Evolutionary conservation across 179 eudicot species (phyloP), one percentile per base, ranked within the genome.

Genomic region (Camellia oleifera): DNA sequence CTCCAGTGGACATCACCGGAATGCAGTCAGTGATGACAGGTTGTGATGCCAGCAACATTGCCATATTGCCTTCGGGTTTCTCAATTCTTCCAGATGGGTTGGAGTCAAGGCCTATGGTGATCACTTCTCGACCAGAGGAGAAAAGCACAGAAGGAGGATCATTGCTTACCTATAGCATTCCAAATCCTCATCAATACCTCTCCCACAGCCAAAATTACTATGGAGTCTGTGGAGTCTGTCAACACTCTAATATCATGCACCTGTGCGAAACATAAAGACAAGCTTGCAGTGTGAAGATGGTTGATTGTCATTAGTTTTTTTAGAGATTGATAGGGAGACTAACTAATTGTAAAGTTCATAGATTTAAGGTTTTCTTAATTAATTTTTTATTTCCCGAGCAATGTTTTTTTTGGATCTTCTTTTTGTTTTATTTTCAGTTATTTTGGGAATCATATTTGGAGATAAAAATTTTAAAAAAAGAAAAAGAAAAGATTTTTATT

Each of bases 11-110:
- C 76, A 87, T 88, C 79, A 67, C 83, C 8, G 83, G 80, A 81
- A 90, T 94, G 92, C 93, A 92, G 80, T 87, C 97, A 0, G 94
- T 90, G 42, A 96, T 96, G 92, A 87, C 95, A 52, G 97, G 98
- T 10, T 92, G 98, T 58, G 97, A 94, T 81, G 92, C 99, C 0
- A 88, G 97, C 90, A 91, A 82, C 81, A 76, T 89, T 0, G 90
- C 92, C 0, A 67, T 94, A 70, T 75, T 94, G 70, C 93, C 99
- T 12, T 94, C 98, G 0, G 99, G 98, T 8, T 96, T 96, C 80
- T 92, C 97, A 3, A 92, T 96, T 74, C 90, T 94, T 10, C 96
- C 97, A 0, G 99, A 96, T 23, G 98, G 98, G 18, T 20, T 85
- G 5, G 98, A 96, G 77, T 89, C 93, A 3, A 88, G 99, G 87